These are phyloP conservation scores for Starmera pachycereana DNA, from an alignment of 805 yeast genomes.

Conservation along the genomic window DNA sequence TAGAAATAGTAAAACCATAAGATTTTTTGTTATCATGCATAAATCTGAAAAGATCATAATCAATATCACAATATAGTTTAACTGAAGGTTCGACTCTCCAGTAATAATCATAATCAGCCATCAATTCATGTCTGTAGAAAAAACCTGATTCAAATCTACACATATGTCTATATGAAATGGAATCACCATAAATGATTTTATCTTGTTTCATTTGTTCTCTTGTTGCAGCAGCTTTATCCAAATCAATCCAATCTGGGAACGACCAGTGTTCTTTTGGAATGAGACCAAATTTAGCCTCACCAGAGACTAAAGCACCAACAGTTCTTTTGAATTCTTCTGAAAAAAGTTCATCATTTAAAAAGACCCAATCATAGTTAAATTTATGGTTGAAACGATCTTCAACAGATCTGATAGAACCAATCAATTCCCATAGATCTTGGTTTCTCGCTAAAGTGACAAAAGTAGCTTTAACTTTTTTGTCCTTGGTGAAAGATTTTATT, in stretches of 20 bases:
- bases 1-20: conserved; percentile 62
- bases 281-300: conserved; percentile 50
- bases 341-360: conserved; percentile 62
- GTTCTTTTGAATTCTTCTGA: conserved; percentile 40
- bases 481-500: conserved; percentile 16
- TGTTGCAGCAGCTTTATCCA: conserved; percentile 33
- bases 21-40: conserved; percentile 45
- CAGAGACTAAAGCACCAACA: conserved; percentile 44
- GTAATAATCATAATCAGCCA: conserved; percentile 53
- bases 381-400: conserved; percentile 58
- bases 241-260: conserved; percentile 57
- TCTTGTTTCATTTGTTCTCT: conserved; percentile 34
- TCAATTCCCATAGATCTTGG: conserved; percentile 45
- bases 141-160: conserved; percentile 38
- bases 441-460: conserved; percentile 66
- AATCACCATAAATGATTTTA: conserved; percentile 46
- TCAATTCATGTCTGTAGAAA: conserved; percentile 53
- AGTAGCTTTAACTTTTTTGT: conserved; percentile 38
- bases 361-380: conserved; percentile 70
- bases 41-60: conserved; percentile 54
- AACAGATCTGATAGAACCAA: conserved; percentile 50
- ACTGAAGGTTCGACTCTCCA: conserved; percentile 78
- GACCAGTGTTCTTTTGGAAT: conserved; percentile 61
- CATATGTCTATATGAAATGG: conserved; percentile 67
- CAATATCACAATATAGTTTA: conserved; percentile 48